Evolutionary conservation across 768 basidiomycete species (phyloP).

Genomic region (Leccinum arenicola): DNA sequence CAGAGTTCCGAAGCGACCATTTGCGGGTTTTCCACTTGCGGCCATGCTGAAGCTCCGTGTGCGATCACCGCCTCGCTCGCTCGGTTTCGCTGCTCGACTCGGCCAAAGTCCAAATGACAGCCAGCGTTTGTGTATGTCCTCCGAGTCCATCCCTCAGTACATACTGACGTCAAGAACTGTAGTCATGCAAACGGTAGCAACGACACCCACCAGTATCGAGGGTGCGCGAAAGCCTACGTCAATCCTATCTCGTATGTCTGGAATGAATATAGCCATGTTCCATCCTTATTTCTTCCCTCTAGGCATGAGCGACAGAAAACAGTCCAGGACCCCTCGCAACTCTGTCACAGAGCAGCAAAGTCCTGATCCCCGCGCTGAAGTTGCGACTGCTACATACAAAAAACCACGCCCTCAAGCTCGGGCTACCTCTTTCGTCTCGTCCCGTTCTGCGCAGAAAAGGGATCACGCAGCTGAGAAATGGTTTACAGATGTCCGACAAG

Average conservation of each 20-base stretch:
- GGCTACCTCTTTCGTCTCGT: conserved; percentile 20
- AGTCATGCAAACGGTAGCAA: conserved; percentile 1
- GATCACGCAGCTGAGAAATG: conserved; percentile 25
- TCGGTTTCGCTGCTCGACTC: conserved; percentile 9
- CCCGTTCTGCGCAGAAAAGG: conserved; percentile 21
- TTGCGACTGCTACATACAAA: background rate
- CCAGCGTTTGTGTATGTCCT: conserved; percentile 1
- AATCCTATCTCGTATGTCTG: conserved; percentile 24
- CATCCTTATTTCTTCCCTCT: background rate
- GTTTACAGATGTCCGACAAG: conserved; percentile 20
- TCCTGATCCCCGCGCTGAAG: background rate
- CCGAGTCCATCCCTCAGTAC: background rate
- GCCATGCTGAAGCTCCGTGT: conserved; percentile 20
- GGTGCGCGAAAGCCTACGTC: background rate
- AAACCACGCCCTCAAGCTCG: conserved; percentile 1
- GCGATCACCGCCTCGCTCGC: conserved; percentile 5
- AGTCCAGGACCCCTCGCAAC: conserved; percentile 1
- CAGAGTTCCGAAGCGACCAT: conserved; percentile 10
- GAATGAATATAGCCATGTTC: background rate
- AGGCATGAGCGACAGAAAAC: conserved; percentile 19
- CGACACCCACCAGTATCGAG: background rate
- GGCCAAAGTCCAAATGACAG: background rate
- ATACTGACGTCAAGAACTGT: conserved; percentile 4
- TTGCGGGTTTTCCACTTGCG: background rate
- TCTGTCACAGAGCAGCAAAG: conserved; percentile 4